phyloP scores from a whole-genome alignment of 164 flowering plant species.

The Annona squamosa region DNA sequence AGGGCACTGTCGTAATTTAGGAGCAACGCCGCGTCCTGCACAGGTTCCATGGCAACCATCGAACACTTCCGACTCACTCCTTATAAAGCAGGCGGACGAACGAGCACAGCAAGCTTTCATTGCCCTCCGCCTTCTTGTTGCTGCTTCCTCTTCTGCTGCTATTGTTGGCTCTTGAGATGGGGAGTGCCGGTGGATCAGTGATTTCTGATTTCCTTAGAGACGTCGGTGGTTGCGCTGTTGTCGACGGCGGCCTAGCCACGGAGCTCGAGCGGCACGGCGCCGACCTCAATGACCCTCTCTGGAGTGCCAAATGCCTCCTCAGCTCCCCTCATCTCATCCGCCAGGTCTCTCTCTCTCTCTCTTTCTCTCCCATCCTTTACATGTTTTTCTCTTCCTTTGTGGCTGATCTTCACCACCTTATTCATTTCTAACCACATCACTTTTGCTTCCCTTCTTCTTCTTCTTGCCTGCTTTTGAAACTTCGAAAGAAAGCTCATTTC shows the following conservation, averaged over 20 bases:
- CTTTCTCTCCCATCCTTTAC: not conserved
- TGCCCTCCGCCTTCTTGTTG: not conserved
- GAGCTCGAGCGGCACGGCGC: slow-evolving; percentile 91
- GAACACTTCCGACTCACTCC: not conserved
- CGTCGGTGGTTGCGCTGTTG: slow-evolving; percentile 63
- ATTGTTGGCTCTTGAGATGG: slow-evolving; percentile 1
- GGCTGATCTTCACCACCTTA: too few species aligned
- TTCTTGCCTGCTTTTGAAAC: too few species aligned
- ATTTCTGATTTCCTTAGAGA: slow-evolving; percentile 43
- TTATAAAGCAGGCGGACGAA: not conserved
- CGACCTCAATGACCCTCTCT: slow-evolving; percentile 84
- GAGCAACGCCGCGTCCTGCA: not conserved
- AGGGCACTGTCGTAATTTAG: not conserved
- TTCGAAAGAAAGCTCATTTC: too few species aligned
- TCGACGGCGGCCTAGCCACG: slow-evolving; percentile 97
- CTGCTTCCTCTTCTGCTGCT: not conserved
- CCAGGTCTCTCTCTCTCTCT: slow-evolving; percentile 27
- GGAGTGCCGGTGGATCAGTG: slow-evolving; percentile 3
- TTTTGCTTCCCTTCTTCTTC: too few species aligned
- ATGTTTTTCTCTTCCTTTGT: too few species aligned
- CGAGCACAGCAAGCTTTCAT: not conserved
- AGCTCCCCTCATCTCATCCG: slow-evolving; percentile 72
- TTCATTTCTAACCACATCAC: too few species aligned
- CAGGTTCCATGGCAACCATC: not conserved
- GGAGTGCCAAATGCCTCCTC: slow-evolving; percentile 93